Conservation (phyloP, 305 asterid genomes). For the Monarda citriodora region DNA sequence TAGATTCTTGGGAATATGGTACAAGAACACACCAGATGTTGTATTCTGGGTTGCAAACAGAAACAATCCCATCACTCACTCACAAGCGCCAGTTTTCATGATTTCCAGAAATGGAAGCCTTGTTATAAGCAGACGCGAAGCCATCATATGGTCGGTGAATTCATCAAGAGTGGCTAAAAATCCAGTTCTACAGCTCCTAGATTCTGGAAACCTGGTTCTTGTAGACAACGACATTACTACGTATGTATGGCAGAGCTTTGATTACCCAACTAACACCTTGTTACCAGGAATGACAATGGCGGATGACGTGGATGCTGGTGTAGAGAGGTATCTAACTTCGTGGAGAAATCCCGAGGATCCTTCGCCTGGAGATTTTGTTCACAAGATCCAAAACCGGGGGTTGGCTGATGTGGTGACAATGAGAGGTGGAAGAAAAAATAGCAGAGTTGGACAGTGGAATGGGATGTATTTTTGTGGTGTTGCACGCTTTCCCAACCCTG, state of each 20-base stretch:
- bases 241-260: conserved; percentile 23
- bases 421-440: conserved; percentile 1
- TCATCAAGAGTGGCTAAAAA: conserved; percentile 1
- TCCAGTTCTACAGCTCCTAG: conserved; percentile 16
- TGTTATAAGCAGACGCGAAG: conserved; percentile 10
- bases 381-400: conserved; percentile 20
- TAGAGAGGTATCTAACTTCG: conserved; percentile 6
- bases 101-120: conserved; percentile 7
- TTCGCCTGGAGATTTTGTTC: conserved; percentile 18
- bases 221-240: not conserved
- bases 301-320: conserved; percentile 10
- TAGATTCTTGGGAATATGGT: conserved; percentile 16
- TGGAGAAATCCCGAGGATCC: conserved; percentile 22
- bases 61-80: conserved; percentile 10
- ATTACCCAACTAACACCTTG: conserved; percentile 12
- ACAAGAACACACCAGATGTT: conserved; percentile 14
- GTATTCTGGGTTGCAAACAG: conserved; percentile 20
- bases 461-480: not conserved
- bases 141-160: conserved; percentile 8
- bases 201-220: conserved; percentile 19
- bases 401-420: conserved; percentile 14
- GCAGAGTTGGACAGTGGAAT: not conserved
- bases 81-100: not conserved
- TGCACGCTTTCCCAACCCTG: not conserved
- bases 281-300: conserved; percentile 16